Percentiles rank a stretch among this genome's conserved stretches.
These are phyloP conservation scores for Dryadomyces quercivorus DNA, from an alignment of 2,329 filamentous ascomycete species.

Conservation along the genomic window DNA sequence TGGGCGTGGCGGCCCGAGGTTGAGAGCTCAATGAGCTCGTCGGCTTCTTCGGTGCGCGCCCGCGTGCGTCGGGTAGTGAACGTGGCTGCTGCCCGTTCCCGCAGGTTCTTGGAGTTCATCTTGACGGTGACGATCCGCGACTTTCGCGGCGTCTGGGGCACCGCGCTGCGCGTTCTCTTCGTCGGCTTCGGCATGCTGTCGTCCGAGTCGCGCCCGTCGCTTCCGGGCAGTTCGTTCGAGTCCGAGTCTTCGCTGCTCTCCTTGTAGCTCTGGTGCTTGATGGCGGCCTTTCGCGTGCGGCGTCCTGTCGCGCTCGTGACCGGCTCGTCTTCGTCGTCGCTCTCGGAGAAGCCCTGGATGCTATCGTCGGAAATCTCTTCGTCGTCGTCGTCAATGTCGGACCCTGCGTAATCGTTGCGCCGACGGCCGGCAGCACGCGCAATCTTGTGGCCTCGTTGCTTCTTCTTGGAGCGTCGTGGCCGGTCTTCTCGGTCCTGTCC, in stretches of 20 bases:
- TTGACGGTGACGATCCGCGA: conserved; percentile 19
- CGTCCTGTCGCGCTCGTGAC: conserved; percentile 29
- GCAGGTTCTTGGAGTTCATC: conserved; percentile 10
- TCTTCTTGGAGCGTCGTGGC: conserved; percentile 26
- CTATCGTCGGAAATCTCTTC: conserved; percentile 43
- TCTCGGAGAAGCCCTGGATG: conserved; percentile 36
- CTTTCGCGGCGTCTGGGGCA: conserved; percentile 2
- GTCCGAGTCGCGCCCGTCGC: conserved; percentile 19
- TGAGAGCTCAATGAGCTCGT: conserved; percentile 46
- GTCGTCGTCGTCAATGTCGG: conserved; percentile 51
- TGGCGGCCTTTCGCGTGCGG: conserved; percentile 31
- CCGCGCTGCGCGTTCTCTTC: conserved; percentile 12
- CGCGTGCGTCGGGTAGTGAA: conserved; percentile 30
- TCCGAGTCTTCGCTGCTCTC: conserved; percentile 24
- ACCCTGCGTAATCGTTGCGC: conserved; percentile 37
- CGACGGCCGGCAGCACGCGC: conserved; percentile 9
- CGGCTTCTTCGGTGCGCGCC: conserved; percentile 40
- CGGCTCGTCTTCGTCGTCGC: conserved; percentile 25
- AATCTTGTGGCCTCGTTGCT: conserved; percentile 20
- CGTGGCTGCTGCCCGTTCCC: conserved; percentile 8
- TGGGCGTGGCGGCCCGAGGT: conserved; percentile 47
- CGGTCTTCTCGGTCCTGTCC: conserved; percentile 29
- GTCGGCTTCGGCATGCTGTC: conserved; percentile 24
- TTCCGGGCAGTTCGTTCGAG: conserved; percentile 22
- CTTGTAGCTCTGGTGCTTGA: conserved; percentile 31